Evolutionary conservation across 768 basidiomycete genomes (phyloP), one percentile per base, ranked within the genome.

Genomic region (Termitomyces sp.): DNA sequence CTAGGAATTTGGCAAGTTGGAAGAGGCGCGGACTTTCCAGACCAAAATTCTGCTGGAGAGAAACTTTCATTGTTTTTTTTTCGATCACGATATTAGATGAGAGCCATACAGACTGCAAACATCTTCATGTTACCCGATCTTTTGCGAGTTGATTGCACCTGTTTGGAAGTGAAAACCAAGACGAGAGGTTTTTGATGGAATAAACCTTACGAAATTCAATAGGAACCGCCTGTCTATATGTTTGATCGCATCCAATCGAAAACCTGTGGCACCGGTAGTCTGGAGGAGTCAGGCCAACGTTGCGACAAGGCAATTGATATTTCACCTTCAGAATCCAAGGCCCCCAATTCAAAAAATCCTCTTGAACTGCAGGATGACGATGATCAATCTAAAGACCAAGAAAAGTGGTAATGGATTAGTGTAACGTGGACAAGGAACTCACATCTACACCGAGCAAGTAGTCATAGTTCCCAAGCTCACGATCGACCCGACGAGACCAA

Each of bases 211-310:
- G 72, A 89, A 92, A 35, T 79, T 75, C 3, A 81, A 64, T n/a
- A 89, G 70, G 63, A 91, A 92, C 23, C 73, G 71, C 55, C 79
- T 74, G 68, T 94, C 90, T 49, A 90, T 85, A 61, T 97, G 94
- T 68, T 96, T 97, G 61, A 94, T 89, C 17, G 94, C 94, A 66
- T 96, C 94, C 28, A 96, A 77, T 48, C 93, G 80, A 68, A 94
- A 93, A 12, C 94, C 94, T 32, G 71, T 70, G 11, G 81, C 85
- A 8, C 80, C 81, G 2, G 85, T 89, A 1, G 81, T 85, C 89
- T 91, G 52, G 19, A 54, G 34, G 46, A 23, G 11, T 35, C 35
- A 57, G 37, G 55, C 19, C 52, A 37, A 37, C 51, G 44, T 55
- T 61, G 21, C 7, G 5, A 25, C 7, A 28, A 23, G 41, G 3